Evolutionary conservation across 495 filamentous ascomycete species (phyloP), one percentile per base, ranked within the genome.

Genomic region (Hypomontagnella monticulosa): DNA sequence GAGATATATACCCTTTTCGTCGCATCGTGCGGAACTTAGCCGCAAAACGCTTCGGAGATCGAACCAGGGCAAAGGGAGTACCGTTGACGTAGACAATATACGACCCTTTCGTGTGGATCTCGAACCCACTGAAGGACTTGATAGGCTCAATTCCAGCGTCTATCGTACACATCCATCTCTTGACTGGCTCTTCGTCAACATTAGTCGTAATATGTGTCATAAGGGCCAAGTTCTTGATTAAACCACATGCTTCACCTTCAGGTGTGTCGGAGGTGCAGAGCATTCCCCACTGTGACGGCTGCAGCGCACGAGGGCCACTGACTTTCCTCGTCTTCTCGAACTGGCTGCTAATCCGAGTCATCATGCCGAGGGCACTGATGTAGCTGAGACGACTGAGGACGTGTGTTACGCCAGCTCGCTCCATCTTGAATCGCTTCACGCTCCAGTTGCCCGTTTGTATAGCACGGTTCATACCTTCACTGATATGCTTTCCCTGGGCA

Each of bases 121-220:
- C 92, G 53, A 86, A 87, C 32, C 95, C 94, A 54, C 86, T 89
- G 67, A 81, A 83, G 23, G 84, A 84, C 0, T 80, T 77, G 37
- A 97, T 88, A n/a, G 78, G 75, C 27, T 78, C 74, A 23, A 79
- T 75, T 8, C 71, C 75, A 4, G 71, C 61, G 55, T 96, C 89
- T 76, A 97, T 87, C 4, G 91, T 90, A 76, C 91, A 93, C 9
- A 95, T 87, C 51, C 94, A 80, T 68, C 91, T 89, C 65, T 84
- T 85, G 7, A 99, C 88, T 0, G 93, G 92, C 14, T 87, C 92
- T 72, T 97, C 93, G 53, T 97, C 93, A 61, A 96, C 91, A 44
- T 95, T 89, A 2, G 93, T 97, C 8, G 95, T 99, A 68, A 99
- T 97, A 71, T 99, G 96, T 11, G 96, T 98, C 96, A 99, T 98